Conservation (phyloP, 2,329 filamentous ascomycete species). For the Cladophialophora exuberans region DNA sequence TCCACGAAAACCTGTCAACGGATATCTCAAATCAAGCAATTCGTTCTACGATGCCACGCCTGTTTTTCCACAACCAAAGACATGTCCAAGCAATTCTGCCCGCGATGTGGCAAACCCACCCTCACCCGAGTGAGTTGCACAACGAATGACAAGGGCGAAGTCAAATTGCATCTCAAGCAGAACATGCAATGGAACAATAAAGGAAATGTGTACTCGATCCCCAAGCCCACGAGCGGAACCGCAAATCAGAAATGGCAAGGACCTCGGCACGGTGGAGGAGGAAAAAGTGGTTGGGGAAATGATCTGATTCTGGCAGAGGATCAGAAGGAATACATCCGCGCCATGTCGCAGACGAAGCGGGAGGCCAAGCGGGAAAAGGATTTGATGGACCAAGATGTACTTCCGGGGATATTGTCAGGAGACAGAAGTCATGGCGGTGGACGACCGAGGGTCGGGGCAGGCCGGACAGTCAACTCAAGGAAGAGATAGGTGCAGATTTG, state of each 20-base stretch:
- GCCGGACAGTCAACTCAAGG: constrained; percentile 81
- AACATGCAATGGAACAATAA: constrained; percentile 97
- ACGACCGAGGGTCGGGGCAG: constrained; percentile 79
- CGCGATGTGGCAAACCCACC: constrained; percentile 84
- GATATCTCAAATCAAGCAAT: constrained; percentile 83
- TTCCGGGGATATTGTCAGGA: constrained; percentile 83
- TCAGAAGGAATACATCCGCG: constrained; percentile 85
- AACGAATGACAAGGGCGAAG: constrained; percentile 77
- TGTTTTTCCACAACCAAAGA: constrained; percentile 86
- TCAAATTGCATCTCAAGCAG: constrained; percentile 84
- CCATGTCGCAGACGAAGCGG: constrained; percentile 66
- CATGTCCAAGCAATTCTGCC: constrained; percentile 89
- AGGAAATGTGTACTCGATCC: constrained; percentile 89
- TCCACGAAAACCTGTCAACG: constrained; percentile 73
- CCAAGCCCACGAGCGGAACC: constrained; percentile 82
- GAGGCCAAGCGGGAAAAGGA: constrained; percentile 67
- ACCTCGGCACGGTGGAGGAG: constrained; percentile 66
- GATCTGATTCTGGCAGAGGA: constrained; percentile 88
- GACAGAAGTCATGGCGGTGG: constrained; percentile 68
- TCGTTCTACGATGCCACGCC: constrained; percentile 88
- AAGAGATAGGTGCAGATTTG: constrained; percentile 46
- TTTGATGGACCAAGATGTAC: constrained; percentile 92
- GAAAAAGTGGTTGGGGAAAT: constrained; percentile 84
- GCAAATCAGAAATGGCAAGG: constrained; percentile 73
- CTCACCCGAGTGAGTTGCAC: constrained; percentile 84